Base-by-base conservation (phyloP, 352 stramenopile species). In the Plasmopara viticola region DNA sequence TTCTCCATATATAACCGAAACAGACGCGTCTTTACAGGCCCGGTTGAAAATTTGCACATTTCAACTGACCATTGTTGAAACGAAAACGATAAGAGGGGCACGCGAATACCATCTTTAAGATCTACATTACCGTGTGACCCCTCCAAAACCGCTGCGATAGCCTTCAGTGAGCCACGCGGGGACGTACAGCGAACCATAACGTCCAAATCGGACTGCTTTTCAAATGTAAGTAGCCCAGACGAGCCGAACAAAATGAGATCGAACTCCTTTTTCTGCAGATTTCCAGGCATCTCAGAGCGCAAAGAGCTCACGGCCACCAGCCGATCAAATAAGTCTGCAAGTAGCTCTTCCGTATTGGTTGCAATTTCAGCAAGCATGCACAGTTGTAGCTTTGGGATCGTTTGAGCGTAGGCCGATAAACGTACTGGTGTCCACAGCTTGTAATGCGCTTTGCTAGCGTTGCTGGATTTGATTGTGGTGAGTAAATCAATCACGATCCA, bases 181-280 rank as follows among this genome's bases (percentile, higher is more conserved):
- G 37, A 52, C 9, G 56, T 56, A 42, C 44, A 57, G 37, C 44
- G 35, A 37, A 85, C 45, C 59, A 89, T 75, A 9, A 89, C 63
- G 48, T 90, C 81, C 10, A 91, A 51, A 60, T 91, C 81, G 0
- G 81, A 91, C 42, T 88, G 68, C 14, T 80, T 70, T 46, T 91
- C 81, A 59, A 90, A 90, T 5, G 77, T 88, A 6, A 91, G 57
- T 31, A 91, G 48, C 3, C 64, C 69, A 30, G 81, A 88, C 12
- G 81, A 91, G 0, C 81, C 81, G 37, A 88, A 90, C 8, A 90
- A 58, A 13, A 84, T 50, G 18, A 86, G 60, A 14, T 82, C 57
- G 2, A 76, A 66, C 46, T 68, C 60, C 56, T 53, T 62, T 53
- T 60, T 78, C 25, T 65, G 70, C 17, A 84, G 60, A 17, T 72